phyloP scores from a whole-genome alignment of 352 stramenopile genomes.

The Globisporangium uncinulatum region DNA sequence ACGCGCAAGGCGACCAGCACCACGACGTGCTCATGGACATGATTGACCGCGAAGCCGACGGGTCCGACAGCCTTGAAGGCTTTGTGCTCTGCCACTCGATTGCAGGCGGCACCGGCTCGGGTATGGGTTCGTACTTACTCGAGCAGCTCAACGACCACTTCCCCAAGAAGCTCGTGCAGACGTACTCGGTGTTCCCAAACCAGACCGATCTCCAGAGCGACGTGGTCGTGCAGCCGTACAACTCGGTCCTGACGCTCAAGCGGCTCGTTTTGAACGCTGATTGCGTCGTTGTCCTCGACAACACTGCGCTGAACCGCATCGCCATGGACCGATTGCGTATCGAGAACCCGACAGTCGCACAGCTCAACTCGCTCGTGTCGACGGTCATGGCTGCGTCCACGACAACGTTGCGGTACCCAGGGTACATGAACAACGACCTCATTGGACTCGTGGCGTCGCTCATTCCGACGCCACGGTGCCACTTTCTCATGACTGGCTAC shows the following conservation, averaged over 20 bases:
- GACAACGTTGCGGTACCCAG: constrained; percentile 95
- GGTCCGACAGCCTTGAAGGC: constrained; percentile 93
- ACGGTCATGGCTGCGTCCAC: constrained; percentile 99
- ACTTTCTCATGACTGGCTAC: constrained; percentile 99
- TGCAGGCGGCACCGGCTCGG: constrained; percentile 97
- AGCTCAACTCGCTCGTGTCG: constrained; percentile 97
- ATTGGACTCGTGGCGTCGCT: constrained; percentile 97
- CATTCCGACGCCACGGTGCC: constrained; percentile 98
- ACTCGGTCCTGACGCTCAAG: constrained; percentile 99
- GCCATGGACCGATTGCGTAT: constrained; percentile 94
- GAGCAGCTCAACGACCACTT: constrained; percentile 99
- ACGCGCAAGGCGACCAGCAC: constrained; percentile 90
- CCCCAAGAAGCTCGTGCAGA: constrained; percentile 99
- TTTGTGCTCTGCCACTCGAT: constrained; percentile 99
- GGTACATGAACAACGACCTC: constrained; percentile 99
- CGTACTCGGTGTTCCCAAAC: constrained; percentile 99
- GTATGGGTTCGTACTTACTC: constrained; percentile 99
- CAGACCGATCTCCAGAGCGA: constrained; percentile 91
- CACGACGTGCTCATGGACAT: constrained; percentile 99
- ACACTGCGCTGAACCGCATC: constrained; percentile 97
- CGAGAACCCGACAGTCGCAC: constrained; percentile 95
- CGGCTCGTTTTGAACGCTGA: constrained; percentile 97
- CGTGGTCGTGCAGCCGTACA: constrained; percentile 99
- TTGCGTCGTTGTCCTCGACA: constrained; percentile 98
- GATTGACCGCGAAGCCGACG: constrained; percentile 98